These are phyloP conservation scores for Fraxinus velutina DNA, from an alignment of 305 asterid species.

Conservation along the genomic window DNA sequence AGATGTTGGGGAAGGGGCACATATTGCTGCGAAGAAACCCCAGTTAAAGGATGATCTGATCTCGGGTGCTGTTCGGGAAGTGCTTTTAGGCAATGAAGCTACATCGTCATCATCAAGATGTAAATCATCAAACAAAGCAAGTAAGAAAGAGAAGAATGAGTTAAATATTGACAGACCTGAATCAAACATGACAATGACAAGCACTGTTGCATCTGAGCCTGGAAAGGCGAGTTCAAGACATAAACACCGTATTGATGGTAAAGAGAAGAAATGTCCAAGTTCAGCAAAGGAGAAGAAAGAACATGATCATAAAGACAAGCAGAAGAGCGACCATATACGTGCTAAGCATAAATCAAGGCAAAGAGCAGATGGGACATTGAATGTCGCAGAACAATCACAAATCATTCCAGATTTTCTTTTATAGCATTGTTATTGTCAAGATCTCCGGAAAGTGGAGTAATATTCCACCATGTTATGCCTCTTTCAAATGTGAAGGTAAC, in stretches of 20 bases:
- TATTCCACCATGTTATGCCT: background rate
- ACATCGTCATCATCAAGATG: slow-evolving; percentile 53
- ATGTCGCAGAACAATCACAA: slow-evolving; percentile 49
- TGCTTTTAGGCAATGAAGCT: slow-evolving; percentile 74
- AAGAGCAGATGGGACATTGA: slow-evolving; percentile 46
- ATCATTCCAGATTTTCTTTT: slow-evolving; percentile 89
- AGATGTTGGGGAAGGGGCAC: slow-evolving; percentile 60
- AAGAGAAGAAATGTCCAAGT: slow-evolving; percentile 55
- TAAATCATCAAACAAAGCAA: slow-evolving; percentile 42
- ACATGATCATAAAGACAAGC: slow-evolving; percentile 43
- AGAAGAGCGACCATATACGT: slow-evolving; percentile 44
- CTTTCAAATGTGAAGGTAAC: slow-evolving; percentile 35
- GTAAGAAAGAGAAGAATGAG: slow-evolving; percentile 43
- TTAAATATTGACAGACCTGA: slow-evolving; percentile 26
- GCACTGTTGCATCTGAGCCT: slow-evolving; percentile 31
- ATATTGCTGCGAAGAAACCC: slow-evolving; percentile 29
- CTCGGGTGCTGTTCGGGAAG: slow-evolving; percentile 82
- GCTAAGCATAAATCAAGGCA: slow-evolving; percentile 61
- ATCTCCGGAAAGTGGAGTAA: background rate
- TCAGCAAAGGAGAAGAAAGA: slow-evolving; percentile 49
- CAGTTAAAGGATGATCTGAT: slow-evolving; percentile 48
- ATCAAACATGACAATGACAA: slow-evolving; percentile 23
- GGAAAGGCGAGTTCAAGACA: slow-evolving; percentile 38
- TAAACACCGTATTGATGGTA: slow-evolving; percentile 47
- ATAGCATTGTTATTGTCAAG: slow-evolving; percentile 35